Base-by-base conservation (phyloP, 352 stramenopile genomes). In the Phytophthora hibernalis region DNA sequence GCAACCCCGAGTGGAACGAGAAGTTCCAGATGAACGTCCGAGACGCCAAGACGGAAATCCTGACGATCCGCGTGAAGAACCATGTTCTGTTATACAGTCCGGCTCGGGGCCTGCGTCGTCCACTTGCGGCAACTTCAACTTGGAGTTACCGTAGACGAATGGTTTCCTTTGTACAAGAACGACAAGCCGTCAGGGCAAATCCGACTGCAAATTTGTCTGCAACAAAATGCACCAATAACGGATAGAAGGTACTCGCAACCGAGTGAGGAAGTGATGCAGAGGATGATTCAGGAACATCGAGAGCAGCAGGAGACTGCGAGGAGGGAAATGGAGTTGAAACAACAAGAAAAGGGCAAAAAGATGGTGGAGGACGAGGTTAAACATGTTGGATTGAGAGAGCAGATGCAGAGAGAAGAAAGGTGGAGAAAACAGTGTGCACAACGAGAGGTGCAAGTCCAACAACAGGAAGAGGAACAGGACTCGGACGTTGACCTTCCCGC, bases 31-130 rank as follows among this genome's bases (percentile, higher is more conserved):
- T 91, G 37, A 73, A 74, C 16, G 64, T 93, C 1, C 65, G 68
- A 15, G 69, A 89, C 28, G 76, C 82, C 3, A 58, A 62, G 18
- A 72, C 68, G 12, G 75, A 90, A 58, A 75, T 91, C 18, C 48
- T 93, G 22, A 90, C 77, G 33, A 83, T 93, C 63, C 85, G 85
- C 40, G 81, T 91, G 22, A 93, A 91, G 76, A 90, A 71, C 55
- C 82, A 91, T 44, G 68, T 86, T 56, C 61, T 84, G 70, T 24
- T 93, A 28, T 89, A 89, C 66, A 85, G 79, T 50, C 82, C 82
- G 38, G 75, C 73, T 93, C 44, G 85, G 82, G 18, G 77, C 80
- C 11, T 89, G 80, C 37, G 80, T 75, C 16, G 79, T 93, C 31
- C 70, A 76, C 13, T 62, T 93, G 35, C 70, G 80, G 54, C 72